Percentiles rank a stretch among this genome's conserved stretches.
These are phyloP conservation scores for Artomyces pyxidatus DNA, from an alignment of 768 basidiomycete genomes.

Conservation along the genomic window DNA sequence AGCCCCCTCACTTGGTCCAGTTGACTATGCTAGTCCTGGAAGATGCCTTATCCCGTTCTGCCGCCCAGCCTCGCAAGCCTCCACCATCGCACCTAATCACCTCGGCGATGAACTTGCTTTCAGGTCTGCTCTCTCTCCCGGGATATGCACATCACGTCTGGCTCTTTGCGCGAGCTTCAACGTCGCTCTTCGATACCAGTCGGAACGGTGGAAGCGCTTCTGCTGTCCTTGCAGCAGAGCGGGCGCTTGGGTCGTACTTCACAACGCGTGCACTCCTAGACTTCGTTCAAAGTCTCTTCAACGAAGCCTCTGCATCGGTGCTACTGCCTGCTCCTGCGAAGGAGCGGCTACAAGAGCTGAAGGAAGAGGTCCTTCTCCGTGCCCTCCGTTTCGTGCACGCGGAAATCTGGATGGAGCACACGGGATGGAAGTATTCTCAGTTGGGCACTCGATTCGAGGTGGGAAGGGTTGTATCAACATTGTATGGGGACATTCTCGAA, in stretches of 20 bases:
- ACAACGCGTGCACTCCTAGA: constrained; percentile 76
- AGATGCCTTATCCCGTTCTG: constrained; percentile 56
- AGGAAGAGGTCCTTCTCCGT: constrained; percentile 77
- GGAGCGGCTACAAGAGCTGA: constrained; percentile 57
- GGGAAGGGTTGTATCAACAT: constrained; percentile 50
- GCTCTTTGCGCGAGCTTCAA: constrained; percentile 78
- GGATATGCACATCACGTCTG: constrained; percentile 78
- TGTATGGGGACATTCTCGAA: constrained; percentile 62
- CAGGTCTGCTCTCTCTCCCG: constrained; percentile 66
- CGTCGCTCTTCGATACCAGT: constrained; percentile 65
- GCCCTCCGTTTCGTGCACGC: constrained; percentile 73
- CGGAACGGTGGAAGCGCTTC: constrained; percentile 49
- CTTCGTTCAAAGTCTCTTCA: constrained; percentile 67
- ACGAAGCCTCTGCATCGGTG: constrained; percentile 56
- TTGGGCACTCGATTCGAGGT: constrained; percentile 83
- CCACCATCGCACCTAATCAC: constrained; percentile 59
- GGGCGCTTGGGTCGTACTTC: constrained; percentile 67
- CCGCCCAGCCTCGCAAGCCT: constrained; percentile 27
- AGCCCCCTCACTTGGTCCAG: constrained; percentile 68
- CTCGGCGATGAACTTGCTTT: constrained; percentile 74
- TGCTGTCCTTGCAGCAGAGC: constrained; percentile 59
- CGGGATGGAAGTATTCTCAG: constrained; percentile 79
- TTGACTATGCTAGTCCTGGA: constrained; percentile 76
- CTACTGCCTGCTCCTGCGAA: constrained; percentile 43
- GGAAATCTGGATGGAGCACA: constrained; percentile 83